These are phyloP conservation scores for Citrus medica DNA, from an alignment of 345 rosid species.

Conservation along the genomic window DNA sequence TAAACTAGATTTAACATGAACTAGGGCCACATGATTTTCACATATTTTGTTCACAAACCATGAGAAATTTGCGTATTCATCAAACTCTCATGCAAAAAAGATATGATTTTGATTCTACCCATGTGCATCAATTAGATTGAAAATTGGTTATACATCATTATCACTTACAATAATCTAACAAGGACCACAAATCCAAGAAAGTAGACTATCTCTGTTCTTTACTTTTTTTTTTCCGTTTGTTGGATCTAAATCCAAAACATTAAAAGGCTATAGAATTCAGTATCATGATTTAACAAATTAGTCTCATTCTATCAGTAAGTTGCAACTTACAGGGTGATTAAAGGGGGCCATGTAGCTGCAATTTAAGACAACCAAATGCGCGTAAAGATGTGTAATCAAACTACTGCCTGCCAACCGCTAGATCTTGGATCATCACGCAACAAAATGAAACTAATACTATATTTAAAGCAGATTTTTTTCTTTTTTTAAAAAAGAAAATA, in stretches of 20 bases:
- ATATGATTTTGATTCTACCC: not conserved
- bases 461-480: not conserved
- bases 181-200: not conserved
- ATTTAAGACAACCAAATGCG: not conserved
- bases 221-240: not conserved
- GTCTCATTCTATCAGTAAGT: not conserved
- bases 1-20: not conserved
- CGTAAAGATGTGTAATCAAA: not conserved
- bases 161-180: not conserved
- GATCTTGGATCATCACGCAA: not conserved
- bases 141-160: not conserved
- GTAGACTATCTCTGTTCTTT: not conserved
- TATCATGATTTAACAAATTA: not conserved
- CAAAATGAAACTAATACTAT: not conserved
- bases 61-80: not conserved
- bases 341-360: not conserved
- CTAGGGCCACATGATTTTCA: not conserved
- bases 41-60: not conserved
- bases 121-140: not conserved
- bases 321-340: not conserved
- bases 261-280: not conserved
- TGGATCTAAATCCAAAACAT: not conserved
- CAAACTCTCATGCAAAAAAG: not conserved
- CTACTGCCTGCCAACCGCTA: not conserved
- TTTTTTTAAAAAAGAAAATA: too few species aligned